These are phyloP conservation scores for Straminergon stramineum DNA, from an alignment of 225 moss, liverwort and hornwort genomes.

Conservation along the genomic window DNA sequence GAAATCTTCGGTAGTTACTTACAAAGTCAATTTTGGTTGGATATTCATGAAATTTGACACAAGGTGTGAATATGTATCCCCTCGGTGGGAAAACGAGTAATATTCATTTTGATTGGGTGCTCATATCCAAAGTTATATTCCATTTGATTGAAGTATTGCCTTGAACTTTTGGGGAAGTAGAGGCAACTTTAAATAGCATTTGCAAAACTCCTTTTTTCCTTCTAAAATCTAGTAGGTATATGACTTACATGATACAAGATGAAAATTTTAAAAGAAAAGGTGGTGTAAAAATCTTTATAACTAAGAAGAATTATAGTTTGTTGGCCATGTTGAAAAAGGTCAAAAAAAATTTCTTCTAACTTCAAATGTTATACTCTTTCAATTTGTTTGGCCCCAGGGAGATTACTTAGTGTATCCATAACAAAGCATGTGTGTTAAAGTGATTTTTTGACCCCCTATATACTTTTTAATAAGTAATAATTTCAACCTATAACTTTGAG, in stretches of 20 bases:
- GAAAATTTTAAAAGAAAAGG: neutral
- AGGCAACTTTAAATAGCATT: fast-evolving
- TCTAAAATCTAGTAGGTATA: neutral
- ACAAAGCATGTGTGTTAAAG: too few species aligned
- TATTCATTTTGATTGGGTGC: fast-evolving
- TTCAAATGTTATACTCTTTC: too few species aligned
- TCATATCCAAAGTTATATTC: too few species aligned
- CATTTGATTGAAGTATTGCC: too few species aligned
- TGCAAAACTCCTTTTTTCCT: neutral
- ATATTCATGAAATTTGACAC: too few species aligned
- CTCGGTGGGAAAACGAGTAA: too few species aligned
- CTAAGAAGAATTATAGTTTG: fast-evolving
- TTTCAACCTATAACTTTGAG: too few species aligned
- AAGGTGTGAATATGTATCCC: fast-evolving
- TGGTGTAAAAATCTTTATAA: neutral
- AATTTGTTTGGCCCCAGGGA: too few species aligned
- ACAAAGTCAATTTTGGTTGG: neutral
- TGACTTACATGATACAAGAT: neutral
- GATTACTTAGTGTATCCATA: too few species aligned
- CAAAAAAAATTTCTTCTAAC: neutral
- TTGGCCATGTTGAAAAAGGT: neutral
- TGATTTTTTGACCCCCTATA: too few species aligned
- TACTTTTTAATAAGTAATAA: too few species aligned
- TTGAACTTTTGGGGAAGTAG: fast-evolving
- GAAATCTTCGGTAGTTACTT: too few species aligned